Conservation (phyloP, 495 filamentous ascomycete genomes). For the Corynascus novoguineensis region DNA sequence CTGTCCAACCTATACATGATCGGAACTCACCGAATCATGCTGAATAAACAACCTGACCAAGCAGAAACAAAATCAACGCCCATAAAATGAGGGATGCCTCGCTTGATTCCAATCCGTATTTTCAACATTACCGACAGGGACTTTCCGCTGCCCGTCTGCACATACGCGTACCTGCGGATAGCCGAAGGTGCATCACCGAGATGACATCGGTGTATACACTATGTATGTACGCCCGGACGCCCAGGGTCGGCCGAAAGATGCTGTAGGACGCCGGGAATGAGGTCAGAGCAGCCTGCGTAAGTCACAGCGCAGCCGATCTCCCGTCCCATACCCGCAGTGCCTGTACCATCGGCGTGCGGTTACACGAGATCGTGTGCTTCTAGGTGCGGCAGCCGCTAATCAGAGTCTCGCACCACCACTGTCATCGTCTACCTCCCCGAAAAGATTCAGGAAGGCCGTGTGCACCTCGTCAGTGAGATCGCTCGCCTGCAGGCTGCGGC, state of each 20-base stretch:
- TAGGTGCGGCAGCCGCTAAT: slow-evolving; percentile 1
- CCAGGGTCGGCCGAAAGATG: slow-evolving; percentile 5
- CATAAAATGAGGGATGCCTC: too few species aligned
- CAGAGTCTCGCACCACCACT: slow-evolving; percentile 16
- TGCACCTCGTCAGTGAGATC: slow-evolving; percentile 91
- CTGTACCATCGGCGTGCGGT: neutral
- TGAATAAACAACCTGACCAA: too few species aligned
- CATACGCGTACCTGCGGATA: neutral
- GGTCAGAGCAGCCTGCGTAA: neutral
- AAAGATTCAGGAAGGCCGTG: slow-evolving; percentile 70
- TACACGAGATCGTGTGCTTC: neutral
- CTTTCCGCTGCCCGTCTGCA: neutral
- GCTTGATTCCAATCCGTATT: neutral
- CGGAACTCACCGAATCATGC: neutral
- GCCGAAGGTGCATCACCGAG: neutral
- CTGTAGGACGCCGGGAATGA: neutral
- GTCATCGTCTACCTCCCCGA: slow-evolving; percentile 49
- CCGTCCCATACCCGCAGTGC: neutral
- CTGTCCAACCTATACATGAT: neutral
- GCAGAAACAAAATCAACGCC: too few species aligned
- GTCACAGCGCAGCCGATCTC: slow-evolving; percentile 10
- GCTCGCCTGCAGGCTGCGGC: slow-evolving; percentile 85
- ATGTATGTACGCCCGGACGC: neutral
- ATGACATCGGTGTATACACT: neutral
- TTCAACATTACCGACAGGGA: neutral